Evolutionary conservation across 2,329 filamentous ascomycete species (phyloP).

Genomic region (Arthroderma sp.): DNA sequence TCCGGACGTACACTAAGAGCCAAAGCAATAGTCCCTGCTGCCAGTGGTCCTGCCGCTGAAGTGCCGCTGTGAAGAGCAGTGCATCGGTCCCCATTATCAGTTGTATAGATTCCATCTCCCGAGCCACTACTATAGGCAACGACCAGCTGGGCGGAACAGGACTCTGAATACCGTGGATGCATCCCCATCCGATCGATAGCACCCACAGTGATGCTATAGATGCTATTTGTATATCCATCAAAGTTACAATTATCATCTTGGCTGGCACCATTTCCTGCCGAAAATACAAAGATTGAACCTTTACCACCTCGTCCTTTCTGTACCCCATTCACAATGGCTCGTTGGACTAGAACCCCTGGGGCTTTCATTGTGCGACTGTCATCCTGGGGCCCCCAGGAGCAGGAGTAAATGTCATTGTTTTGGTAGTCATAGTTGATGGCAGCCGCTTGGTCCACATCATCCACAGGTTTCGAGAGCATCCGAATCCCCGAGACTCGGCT

Average conservation of each 20-base stretch:
- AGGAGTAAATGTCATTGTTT: conserved; percentile 93
- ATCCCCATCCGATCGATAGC: conserved; percentile 74
- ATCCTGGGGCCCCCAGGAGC: conserved; percentile 94
- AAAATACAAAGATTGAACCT: conserved; percentile 92
- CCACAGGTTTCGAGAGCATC: conserved; percentile 81
- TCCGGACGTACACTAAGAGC: conserved; percentile 76
- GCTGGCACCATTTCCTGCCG: conserved; percentile 89
- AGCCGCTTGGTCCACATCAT: conserved; percentile 75
- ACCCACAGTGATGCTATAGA: conserved; percentile 97
- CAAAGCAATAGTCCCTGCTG: conserved; percentile 81
- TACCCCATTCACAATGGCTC: conserved; percentile 81
- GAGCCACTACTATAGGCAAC: no score
- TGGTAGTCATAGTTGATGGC: conserved; percentile 88
- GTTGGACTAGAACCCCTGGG: conserved; percentile 74
- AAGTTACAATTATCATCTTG: conserved; percentile 99
- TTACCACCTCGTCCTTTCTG: conserved; percentile 73
- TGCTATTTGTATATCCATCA: conserved; percentile 98
- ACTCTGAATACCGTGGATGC: conserved; percentile 90
- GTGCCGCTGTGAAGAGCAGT: no score
- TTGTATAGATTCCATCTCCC: no score
- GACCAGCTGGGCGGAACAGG: no score
- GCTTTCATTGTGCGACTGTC: conserved; percentile 90
- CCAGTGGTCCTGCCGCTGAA: conserved; percentile 89
- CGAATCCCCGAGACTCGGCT: conserved; percentile 86
- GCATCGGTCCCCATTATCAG: no score